Conservation (phyloP, 2,329 filamentous ascomycete genomes). For the Penicillium sp. region DNA sequence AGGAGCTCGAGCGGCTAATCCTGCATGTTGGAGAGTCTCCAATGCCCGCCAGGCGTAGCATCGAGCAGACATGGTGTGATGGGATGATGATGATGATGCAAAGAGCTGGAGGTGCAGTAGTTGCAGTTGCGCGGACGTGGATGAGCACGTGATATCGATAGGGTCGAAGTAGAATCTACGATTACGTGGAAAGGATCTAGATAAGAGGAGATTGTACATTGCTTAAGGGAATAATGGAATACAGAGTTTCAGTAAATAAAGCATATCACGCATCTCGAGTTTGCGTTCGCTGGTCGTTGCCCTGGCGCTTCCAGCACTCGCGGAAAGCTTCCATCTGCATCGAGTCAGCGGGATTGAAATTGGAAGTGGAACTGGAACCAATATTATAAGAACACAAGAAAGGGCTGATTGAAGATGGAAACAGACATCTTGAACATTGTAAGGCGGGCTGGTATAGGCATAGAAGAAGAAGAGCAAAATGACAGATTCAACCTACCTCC, state of each 20-base stretch:
- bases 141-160: constrained; percentile 22
- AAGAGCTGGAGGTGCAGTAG: constrained; percentile 6
- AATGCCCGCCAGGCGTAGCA: constrained; percentile 18
- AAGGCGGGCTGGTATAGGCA: neutral
- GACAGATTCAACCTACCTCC: constrained; percentile 60
- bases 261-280: constrained; percentile 59
- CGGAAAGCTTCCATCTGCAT: constrained; percentile 81
- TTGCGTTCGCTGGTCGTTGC: constrained; percentile 77
- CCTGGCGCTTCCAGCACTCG: constrained; percentile 84
- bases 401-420: neutral
- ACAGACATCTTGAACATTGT: neutral
- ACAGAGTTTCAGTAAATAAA: neutral
- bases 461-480: neutral
- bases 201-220: neutral
- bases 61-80: constrained; percentile 23
- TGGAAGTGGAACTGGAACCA: neutral
- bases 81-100: neutral
- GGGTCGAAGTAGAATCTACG: neutral
- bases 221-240: neutral
- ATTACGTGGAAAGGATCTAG: neutral
- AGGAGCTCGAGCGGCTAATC: constrained; percentile 11
- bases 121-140: constrained; percentile 6
- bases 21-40: constrained; percentile 15
- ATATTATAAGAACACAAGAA: neutral
- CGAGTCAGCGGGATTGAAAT: neutral